Evolutionary conservation across 78 protist species (phyloP).

Genomic region (Cavenderia fasciculata): DNA sequence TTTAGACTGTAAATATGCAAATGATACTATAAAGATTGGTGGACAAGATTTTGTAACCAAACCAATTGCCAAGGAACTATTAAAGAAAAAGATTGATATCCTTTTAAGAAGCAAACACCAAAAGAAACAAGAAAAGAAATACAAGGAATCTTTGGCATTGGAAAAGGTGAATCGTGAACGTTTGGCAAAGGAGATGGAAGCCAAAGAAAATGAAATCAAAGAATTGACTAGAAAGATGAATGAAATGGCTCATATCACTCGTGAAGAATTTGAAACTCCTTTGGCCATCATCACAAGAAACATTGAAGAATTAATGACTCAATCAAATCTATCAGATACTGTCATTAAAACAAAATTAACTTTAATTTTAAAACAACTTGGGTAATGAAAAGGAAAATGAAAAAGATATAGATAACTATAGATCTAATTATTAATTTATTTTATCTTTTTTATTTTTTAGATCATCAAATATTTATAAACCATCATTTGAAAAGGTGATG

Average conservation of each 20-base stretch:
- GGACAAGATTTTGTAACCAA: conserved; percentile 70
- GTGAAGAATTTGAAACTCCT: conserved; percentile 72
- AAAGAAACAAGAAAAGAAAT: conserved; percentile 47
- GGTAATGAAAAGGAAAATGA: too few species aligned
- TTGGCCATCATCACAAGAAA: conserved; percentile 33
- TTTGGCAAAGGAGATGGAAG: conserved; percentile 63
- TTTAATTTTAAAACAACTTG: conserved; percentile 25
- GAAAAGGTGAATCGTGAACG: conserved; percentile 29
- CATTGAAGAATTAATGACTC: conserved; percentile 56
- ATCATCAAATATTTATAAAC: conserved; percentile 56
- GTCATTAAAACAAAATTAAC: conserved; percentile 37
- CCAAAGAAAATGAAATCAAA: conserved; percentile 68
- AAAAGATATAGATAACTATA: too few species aligned
- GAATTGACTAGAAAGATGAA: conserved; percentile 53
- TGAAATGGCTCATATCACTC: conserved; percentile 33
- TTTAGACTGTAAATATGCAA: conserved; percentile 69
- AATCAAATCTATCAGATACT: background rate
- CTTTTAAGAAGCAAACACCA: conserved; percentile 62
- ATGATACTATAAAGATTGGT: conserved; percentile 77
- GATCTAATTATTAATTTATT: too few species aligned
- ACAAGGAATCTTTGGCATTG: conserved; percentile 26
- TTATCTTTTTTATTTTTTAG: background rate
- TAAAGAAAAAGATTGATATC: conserved; percentile 63
- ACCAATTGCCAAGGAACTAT: conserved; percentile 71
- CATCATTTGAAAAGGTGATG: conserved; percentile 63